phyloP scores from a whole-genome alignment of 2,329 filamentous ascomycete species.

The Microsporum audouinii region DNA sequence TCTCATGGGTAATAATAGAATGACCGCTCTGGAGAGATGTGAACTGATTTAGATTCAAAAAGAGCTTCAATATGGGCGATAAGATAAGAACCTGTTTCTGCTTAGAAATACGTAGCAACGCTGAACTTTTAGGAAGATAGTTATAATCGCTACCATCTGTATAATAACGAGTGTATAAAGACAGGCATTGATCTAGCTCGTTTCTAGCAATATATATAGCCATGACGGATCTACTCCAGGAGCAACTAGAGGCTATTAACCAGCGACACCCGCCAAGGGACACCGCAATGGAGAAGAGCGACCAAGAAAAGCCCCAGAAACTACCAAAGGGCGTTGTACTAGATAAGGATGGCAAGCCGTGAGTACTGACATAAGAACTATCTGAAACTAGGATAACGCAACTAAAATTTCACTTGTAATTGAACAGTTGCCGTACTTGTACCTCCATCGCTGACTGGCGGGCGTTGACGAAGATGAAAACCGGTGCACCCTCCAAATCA shows the following conservation, averaged over 20 bases:
- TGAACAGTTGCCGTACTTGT: conserved; percentile 37
- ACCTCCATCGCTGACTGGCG: conserved; percentile 39
- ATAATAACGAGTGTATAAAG: not conserved
- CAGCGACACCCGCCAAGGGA: conserved; percentile 5
- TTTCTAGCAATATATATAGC: not conserved
- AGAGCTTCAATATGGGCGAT: not conserved
- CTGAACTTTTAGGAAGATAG: no score
- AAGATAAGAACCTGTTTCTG: not conserved
- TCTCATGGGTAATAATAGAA: no score
- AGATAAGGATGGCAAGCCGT: conserved; percentile 42
- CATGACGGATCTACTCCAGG: conserved; percentile 18
- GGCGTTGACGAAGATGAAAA: conserved; percentile 32
- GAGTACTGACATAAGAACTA: conserved; percentile 13
- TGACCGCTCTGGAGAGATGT: not conserved
- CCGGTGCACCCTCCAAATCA: conserved; percentile 15
- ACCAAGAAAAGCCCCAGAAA: conserved; percentile 19
- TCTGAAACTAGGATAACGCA: not conserved
- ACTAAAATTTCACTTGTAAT: not conserved
- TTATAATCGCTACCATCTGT: no score
- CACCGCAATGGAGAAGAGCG: conserved; percentile 9
- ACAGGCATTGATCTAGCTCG: not conserved
- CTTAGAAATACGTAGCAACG: not conserved
- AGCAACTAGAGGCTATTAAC: conserved; percentile 17
- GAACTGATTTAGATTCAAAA: not conserved
- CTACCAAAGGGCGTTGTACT: conserved; percentile 39